Evolutionary conservation across 2,329 filamentous ascomycete species (phyloP), one percentile per base, ranked within the genome.

Genomic region (Chaetoscypha palmicola): DNA sequence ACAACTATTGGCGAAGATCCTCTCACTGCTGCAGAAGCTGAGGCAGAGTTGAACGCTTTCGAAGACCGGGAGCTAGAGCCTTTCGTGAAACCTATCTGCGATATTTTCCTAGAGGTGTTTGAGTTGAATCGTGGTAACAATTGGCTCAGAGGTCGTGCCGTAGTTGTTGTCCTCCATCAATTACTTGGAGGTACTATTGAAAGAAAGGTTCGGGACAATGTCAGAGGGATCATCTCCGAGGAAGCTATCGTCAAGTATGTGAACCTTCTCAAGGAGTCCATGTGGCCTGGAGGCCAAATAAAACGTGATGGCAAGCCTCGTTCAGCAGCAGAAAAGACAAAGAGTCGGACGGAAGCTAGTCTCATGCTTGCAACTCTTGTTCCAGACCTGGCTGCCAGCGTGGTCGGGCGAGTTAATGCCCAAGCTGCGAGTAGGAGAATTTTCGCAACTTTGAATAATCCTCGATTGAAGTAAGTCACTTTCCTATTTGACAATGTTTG

Each of bases 21-120:
- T 4, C 55, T 69, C 45, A 67, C 66, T 5, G 71, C 77, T 2
- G 77, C 81, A 2, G 92, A 97, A 67, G 92, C 90, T 0, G 90
- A 97, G 65, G 91, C 91, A 0, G 92, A 97, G 64, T 71, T 98
- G 38, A 86, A 90, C 46, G 91, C 91, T 0, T 97, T 94, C 58
- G 91, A 97, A 65, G 83, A 86, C 60, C 83, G 81, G 58, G 88
- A 95, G 56, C 72, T 89, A 2, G 89, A 94, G 60, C 92, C 92
- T 1, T 97, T 98, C 59, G 92, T 98, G 58, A 98, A 96, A 62
- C 94, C 92, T 3, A 96, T 98, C 49, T 96, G 90, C 65, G 92
- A 98, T 64, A 82, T 98, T 48, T 98, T 98, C 66, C 76, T 98
- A 12, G 92, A 98, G 62, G 79, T 89, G 0, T 98, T 98, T 60